A percentile compares a stretch with the other conserved stretches of the same genome.
phyloP scores from a whole-genome alignment of 2,329 filamentous ascomycete species.

The Aspergillus pseudoterreus region DNA sequence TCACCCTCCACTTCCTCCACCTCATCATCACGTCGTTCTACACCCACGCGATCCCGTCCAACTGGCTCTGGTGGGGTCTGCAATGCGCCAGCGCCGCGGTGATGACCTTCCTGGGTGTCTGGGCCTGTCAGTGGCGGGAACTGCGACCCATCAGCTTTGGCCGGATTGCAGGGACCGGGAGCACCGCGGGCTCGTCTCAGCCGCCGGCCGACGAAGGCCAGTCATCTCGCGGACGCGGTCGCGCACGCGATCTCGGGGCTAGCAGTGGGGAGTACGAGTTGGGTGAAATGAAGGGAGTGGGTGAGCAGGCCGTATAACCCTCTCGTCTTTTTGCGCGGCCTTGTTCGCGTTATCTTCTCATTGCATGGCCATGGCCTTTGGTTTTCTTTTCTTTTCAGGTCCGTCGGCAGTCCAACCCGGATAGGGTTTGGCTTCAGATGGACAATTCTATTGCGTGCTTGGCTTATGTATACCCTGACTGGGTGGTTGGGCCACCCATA shows the following conservation, averaged over 20 bases:
- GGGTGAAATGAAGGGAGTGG: conserved; percentile 29
- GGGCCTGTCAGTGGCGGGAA: conserved; percentile 89
- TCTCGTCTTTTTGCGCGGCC: conserved; percentile 1
- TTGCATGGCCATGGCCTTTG: conserved; percentile 3
- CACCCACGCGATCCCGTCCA: conserved; percentile 68
- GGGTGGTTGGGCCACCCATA: conserved; percentile 25
- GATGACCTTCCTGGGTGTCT: conserved; percentile 73
- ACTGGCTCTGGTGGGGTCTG: conserved; percentile 81
- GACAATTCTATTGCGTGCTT: not conserved
- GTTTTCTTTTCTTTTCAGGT: conserved; percentile 11
- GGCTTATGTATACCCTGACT: conserved; percentile 26
- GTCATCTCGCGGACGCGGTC: conserved; percentile 27
- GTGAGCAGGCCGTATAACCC: conserved; percentile 28
- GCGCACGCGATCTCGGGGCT: conserved; percentile 24
- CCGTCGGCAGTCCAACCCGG: too few relatives aligned
- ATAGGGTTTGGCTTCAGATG: not conserved
- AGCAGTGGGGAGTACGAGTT: conserved; percentile 32
- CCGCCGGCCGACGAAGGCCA: conserved; percentile 14
- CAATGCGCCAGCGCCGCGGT: conserved; percentile 58
- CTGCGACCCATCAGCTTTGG: conserved; percentile 83
- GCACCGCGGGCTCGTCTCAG: conserved; percentile 8
- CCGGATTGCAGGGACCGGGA: conserved; percentile 39
- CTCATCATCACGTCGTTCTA: conserved; percentile 75
- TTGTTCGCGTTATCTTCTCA: conserved; percentile 6
- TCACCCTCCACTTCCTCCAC: conserved; percentile 83